phyloP scores from a whole-genome alignment of 768 basidiomycete species.

The Sporobolomyces phaffii region DNA sequence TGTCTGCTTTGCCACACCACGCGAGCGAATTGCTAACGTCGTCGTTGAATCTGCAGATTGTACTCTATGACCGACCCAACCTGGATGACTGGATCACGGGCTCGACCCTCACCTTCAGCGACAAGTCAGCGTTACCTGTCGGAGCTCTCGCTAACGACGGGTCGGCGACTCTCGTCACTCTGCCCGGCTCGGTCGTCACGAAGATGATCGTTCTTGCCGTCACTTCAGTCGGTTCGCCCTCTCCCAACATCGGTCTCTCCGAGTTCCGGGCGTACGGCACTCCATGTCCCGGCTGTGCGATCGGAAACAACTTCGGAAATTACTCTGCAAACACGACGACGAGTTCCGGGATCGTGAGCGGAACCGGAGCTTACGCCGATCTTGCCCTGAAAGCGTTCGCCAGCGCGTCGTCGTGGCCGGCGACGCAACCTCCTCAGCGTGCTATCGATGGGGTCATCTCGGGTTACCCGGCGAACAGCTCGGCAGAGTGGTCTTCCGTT shows the following conservation, averaged over 20 bases:
- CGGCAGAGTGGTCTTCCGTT: conserved; percentile 19
- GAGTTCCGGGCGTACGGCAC: conserved; percentile 26
- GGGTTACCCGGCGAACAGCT: conserved; percentile 7
- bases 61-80: conserved; percentile 35
- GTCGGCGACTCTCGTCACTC: conserved; percentile 27
- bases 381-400: conserved; percentile 16
- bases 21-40: no score
- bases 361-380: background rate
- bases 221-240: background rate
- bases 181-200: conserved; percentile 14
- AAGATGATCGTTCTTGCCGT: conserved; percentile 18
- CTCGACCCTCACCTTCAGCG: conserved; percentile 23
- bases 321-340: conserved; percentile 5
- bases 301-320: conserved; percentile 8
- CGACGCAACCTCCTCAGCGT: conserved; percentile 17
- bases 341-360: background rate
- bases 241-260: conserved; percentile 22
- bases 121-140: conserved; percentile 7
- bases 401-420: conserved; percentile 4
- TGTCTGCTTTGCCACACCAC: background rate
- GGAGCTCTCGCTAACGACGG: conserved; percentile 37
- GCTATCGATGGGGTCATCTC: conserved; percentile 30
- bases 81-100: conserved; percentile 22
- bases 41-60: background rate
- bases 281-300: background rate